These are phyloP conservation scores for Paecilomyces sp. DNA, from an alignment of 2,329 filamentous ascomycete species.

Conservation along the genomic window DNA sequence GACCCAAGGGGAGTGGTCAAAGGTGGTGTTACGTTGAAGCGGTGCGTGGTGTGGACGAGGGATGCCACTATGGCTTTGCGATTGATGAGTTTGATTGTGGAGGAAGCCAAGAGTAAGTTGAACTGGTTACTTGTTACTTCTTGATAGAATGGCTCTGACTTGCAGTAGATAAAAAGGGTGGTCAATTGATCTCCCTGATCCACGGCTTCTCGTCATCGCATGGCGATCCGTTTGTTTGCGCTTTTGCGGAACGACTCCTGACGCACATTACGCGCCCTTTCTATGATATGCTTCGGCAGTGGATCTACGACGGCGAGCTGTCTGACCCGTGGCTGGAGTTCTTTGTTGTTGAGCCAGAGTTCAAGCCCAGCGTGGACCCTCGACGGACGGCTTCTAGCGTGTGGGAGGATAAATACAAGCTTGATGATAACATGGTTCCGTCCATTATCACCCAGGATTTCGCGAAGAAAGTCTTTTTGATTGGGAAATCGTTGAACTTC, in stretches of 20 bases:
- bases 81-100: slow-evolving; percentile 88
- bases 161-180: slow-evolving; percentile 60
- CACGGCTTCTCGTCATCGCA: slow-evolving; percentile 90
- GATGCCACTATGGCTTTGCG: slow-evolving; percentile 94
- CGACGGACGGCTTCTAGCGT: slow-evolving; percentile 66
- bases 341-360: slow-evolving; percentile 78
- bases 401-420: slow-evolving; percentile 95
- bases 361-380: slow-evolving; percentile 43
- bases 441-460: slow-evolving; percentile 91
- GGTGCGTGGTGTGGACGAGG: slow-evolving; percentile 94
- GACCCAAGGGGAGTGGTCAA: slow-evolving; percentile 69
- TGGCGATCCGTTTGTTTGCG: slow-evolving; percentile 88
- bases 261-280: slow-evolving; percentile 86
- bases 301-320: slow-evolving; percentile 97
- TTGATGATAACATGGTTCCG: slow-evolving; percentile 79
- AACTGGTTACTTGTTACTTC: slow-evolving; percentile 1
- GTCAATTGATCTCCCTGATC: slow-evolving; percentile 87
- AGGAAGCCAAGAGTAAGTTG: slow-evolving; percentile 67
- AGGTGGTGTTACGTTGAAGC: slow-evolving; percentile 84
- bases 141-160: slow-evolving; percentile 6
- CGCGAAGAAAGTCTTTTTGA: slow-evolving; percentile 91
- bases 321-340: slow-evolving; percentile 96
- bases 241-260: slow-evolving; percentile 84
- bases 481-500: slow-evolving; percentile 96
- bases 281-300: slow-evolving; percentile 90